Base-by-base conservation (phyloP, 108 stramenopile species). In the Nannochloropsis salina region DNA sequence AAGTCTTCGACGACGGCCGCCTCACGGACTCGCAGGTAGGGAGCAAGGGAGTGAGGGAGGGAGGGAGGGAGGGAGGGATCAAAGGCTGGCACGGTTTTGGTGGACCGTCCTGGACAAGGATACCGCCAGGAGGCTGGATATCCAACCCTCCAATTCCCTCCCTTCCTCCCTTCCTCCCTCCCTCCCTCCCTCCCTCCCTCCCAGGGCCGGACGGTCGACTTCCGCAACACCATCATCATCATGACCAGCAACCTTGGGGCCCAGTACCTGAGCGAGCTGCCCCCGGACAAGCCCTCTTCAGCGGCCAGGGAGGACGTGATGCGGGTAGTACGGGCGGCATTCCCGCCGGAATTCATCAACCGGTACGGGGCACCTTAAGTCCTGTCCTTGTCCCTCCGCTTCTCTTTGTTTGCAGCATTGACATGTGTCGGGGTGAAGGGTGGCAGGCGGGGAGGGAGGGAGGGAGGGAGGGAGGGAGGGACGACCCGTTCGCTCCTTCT, bases 191-290 rank as follows among this genome's bases (percentile, higher is more conserved):
- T 5, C 4, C 4, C 4, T 4, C 4, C 5, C 5, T n/a, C 61
- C n/a, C 87, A 45, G 86, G 96, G 96, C 22, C 85, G 94, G 22
- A 93, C 94, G 10, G 94, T 98, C 18, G 95, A 96, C 85, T 98
- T 98, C 85, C 92, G 93, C 18, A 96, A 96, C 84, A 93, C 95
- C 2, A 92, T 96, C 83, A 91, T 98, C 84, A 95, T 98, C 88
- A 88, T 98, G 81, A 98, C 97, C 5, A 92, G 92, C 41, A 98
- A 98, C 84, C 85, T 98, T 42, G 97, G 97, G 15, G 93, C 94
- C 12, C 87, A 91, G 81, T n/a, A 45, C 41, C 9, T n/a, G 79
- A n/a, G 21, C 20, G 83, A 85, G 83, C 41, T 85, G 18, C 83
- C 82, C 15, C 87, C 81, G 12, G 83, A 42, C 43, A 15, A 83